A percentile compares a stretch with the other conserved stretches of the same genome.
phyloP scores from a whole-genome alignment of 2,329 filamentous ascomycete species.

The Diatrype stigma region DNA sequence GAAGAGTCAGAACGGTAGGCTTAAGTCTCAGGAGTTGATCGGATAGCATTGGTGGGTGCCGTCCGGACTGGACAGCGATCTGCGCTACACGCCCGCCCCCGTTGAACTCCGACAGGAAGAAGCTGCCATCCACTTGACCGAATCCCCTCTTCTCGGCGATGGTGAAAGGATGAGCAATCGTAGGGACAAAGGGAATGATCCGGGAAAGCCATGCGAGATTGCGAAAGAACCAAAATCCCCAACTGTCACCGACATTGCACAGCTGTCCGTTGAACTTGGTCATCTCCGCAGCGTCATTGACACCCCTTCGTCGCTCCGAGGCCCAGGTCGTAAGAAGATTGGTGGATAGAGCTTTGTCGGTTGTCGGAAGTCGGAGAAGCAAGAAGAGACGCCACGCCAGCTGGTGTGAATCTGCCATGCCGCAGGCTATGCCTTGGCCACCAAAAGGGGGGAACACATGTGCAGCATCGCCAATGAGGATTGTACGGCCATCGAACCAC shows the following conservation, averaged over 20 bases:
- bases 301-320: slow-evolving; percentile 14
- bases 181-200: slow-evolving; percentile 8
- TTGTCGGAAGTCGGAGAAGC: slow-evolving; percentile 10
- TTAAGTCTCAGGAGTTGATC: slow-evolving; percentile 13
- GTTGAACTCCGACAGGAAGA: slow-evolving; percentile 10
- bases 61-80: slow-evolving; percentile 15
- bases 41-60: slow-evolving; percentile 9
- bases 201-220: slow-evolving; percentile 9
- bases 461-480: slow-evolving; percentile 45
- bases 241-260: slow-evolving; percentile 18
- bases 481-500: slow-evolving; percentile 37
- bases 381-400: slow-evolving; percentile 30
- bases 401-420: slow-evolving; percentile 30
- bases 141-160: slow-evolving; percentile 14
- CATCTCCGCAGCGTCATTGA: slow-evolving; percentile 15
- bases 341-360: slow-evolving; percentile 4
- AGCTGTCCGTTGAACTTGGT: slow-evolving; percentile 17
- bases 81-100: slow-evolving; percentile 20
- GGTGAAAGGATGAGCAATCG: slow-evolving; percentile 6
- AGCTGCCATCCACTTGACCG: slow-evolving; percentile 12
- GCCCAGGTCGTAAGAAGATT: slow-evolving; percentile 15
- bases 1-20: slow-evolving; percentile 13
- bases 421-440: slow-evolving; percentile 33
- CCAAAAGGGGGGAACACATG: slow-evolving; percentile 49
- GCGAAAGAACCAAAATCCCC: slow-evolving; percentile 14